phyloP scores from a whole-genome alignment of 106 monocot species.

The Dendrobium nobile region DNA sequence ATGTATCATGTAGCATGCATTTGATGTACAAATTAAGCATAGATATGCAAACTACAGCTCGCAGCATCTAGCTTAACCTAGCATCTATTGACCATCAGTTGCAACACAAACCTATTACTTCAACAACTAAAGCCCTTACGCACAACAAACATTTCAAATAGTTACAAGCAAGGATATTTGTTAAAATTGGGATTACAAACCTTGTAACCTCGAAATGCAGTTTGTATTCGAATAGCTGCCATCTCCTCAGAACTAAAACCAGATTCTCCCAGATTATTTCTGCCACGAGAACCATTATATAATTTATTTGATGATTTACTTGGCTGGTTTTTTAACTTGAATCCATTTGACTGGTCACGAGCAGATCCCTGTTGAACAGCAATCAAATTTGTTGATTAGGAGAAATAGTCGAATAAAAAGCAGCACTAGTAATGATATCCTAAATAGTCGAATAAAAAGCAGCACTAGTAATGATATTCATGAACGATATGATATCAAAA shows the following conservation, averaged over 20 bases:
- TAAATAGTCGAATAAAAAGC: background rate
- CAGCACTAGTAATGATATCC: background rate
- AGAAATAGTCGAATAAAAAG: background rate
- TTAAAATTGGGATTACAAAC: conserved; percentile 16
- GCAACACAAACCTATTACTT: background rate
- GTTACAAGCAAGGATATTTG: background rate
- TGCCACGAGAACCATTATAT: conserved; percentile 10
- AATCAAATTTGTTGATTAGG: background rate
- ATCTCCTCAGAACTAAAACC: conserved; percentile 33
- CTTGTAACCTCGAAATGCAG: conserved; percentile 68
- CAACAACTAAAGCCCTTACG: background rate
- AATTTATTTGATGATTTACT: conserved; percentile 19
- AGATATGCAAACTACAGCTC: background rate
- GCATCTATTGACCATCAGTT: background rate
- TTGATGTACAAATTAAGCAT: background rate
- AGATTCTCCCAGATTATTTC: conserved; percentile 13
- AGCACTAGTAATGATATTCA: background rate
- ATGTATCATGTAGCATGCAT: background rate
- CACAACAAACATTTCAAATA: background rate
- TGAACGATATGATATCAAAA: background rate
- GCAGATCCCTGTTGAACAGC: conserved; percentile 17
- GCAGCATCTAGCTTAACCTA: background rate
- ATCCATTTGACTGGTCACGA: conserved; percentile 27
- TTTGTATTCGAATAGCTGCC: conserved; percentile 77
- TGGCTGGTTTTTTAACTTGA: conserved; percentile 26